A percentile compares a stretch with the other conserved stretches of the same genome.
phyloP scores from a whole-genome alignment of 2,329 filamentous ascomycete species.

The Diaporthe eres region DNA sequence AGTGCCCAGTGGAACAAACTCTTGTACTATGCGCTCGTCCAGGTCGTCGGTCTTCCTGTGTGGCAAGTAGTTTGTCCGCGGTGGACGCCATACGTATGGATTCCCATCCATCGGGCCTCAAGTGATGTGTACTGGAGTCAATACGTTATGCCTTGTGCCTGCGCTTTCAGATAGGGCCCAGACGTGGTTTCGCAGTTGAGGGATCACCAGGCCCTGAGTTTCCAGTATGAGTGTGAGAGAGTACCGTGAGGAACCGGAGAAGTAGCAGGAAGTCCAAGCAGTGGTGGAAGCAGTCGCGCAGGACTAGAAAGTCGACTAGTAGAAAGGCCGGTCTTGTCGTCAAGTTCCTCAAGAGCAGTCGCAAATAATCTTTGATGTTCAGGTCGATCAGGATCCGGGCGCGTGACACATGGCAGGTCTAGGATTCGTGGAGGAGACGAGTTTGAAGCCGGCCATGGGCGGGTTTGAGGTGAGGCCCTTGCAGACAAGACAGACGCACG shows the following conservation, averaged over 20 bases:
- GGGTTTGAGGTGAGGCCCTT: slow-evolving; percentile 19
- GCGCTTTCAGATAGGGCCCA: slow-evolving; percentile 1
- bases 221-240: not conserved
- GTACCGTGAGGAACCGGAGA: not conserved
- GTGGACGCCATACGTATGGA: slow-evolving; percentile 66
- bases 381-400: not conserved
- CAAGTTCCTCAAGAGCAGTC: not conserved
- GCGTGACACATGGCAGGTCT: not conserved
- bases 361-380: not conserved
- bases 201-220: not conserved
- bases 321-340: not conserved
- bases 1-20: slow-evolving; percentile 65
- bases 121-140: not conserved
- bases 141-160: too few relatives aligned
- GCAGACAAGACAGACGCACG: not conserved
- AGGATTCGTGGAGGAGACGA: slow-evolving; percentile 3
- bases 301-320: not conserved
- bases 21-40: slow-evolving; percentile 66
- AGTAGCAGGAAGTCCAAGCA: not conserved
- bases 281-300: not conserved
- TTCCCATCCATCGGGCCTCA: slow-evolving; percentile 55
- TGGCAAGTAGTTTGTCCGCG: slow-evolving; percentile 73
- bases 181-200: not conserved
- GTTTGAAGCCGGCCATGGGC: slow-evolving; percentile 17
- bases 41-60: slow-evolving; percentile 61